Percentiles rank a stretch among this genome's conserved stretches.
Evolutionary conservation across 1,284 basidiomycete species (phyloP).

Genomic region (Pisolithus thermaeus): DNA sequence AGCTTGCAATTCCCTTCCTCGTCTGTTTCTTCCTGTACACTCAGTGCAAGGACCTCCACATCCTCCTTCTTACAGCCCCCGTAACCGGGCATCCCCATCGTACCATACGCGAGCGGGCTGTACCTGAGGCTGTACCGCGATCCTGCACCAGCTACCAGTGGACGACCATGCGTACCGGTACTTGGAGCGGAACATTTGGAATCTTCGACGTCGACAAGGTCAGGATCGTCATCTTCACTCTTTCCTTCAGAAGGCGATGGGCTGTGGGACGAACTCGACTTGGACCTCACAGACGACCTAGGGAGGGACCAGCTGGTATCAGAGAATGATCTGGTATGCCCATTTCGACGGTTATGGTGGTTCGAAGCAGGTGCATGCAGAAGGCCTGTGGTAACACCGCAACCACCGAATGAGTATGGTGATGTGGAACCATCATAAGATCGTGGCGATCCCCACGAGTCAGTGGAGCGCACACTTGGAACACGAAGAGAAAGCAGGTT

Average conservation of each 20-base stretch:
- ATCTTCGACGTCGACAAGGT: slow-evolving; percentile 17
- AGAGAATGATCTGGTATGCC: slow-evolving; percentile 17
- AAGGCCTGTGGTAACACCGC: too few species aligned
- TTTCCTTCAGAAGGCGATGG: slow-evolving; percentile 33
- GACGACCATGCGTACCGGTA: slow-evolving; percentile 24
- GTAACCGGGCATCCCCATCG: background rate
- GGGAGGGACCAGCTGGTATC: slow-evolving; percentile 46
- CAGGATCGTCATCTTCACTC: slow-evolving; percentile 33
- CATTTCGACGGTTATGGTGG: slow-evolving; percentile 3
- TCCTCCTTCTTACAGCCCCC: slow-evolving; percentile 22
- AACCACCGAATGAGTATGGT: slow-evolving; percentile 1
- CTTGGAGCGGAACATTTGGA: slow-evolving; percentile 3
- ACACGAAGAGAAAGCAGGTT: slow-evolving; percentile 21
- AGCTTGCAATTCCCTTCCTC: slow-evolving; percentile 17
- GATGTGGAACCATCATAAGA: slow-evolving; percentile 6
- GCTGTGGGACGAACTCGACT: slow-evolving; percentile 31
- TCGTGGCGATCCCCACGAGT: slow-evolving; percentile 10
- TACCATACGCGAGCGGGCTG: background rate
- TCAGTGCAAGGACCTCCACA: slow-evolving; percentile 20
- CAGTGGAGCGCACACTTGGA: slow-evolving; percentile 5
- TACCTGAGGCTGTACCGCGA: slow-evolving; percentile 11
- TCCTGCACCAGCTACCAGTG: slow-evolving; percentile 18
- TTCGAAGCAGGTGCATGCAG: slow-evolving; percentile 3
- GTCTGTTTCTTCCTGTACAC: slow-evolving; percentile 32
- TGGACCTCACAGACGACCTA: slow-evolving; percentile 44